Evolutionary conservation across 108 stramenopile species (phyloP).

Genomic region (Tribonema minus): DNA sequence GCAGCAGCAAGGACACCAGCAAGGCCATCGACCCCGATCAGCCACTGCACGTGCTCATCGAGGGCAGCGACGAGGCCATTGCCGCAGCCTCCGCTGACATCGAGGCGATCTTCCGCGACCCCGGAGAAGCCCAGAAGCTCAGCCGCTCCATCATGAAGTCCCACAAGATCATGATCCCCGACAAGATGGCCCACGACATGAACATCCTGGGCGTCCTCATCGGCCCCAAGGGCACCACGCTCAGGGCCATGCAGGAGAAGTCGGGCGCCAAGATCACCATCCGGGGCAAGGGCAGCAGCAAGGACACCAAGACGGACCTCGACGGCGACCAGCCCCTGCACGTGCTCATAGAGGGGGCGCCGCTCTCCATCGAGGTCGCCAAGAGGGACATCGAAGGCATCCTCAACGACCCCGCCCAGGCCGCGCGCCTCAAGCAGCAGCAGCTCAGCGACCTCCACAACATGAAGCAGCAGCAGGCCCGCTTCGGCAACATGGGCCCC

Average conservation of each 20-base stretch:
- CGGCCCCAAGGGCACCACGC: conserved; percentile 51
- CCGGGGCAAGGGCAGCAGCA: conserved; percentile 48
- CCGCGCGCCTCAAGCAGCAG: too few species aligned
- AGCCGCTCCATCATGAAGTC: too few species aligned
- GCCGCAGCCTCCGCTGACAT: conserved; percentile 40
- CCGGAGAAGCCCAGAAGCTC: too few species aligned
- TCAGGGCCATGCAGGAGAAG: conserved; percentile 54
- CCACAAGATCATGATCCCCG: too few species aligned
- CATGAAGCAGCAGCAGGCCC: too few species aligned
- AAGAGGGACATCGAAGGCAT: conserved; percentile 46
- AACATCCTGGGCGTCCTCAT: conserved; percentile 56
- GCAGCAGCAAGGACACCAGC: too few species aligned
- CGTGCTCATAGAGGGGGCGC: conserved; percentile 50
- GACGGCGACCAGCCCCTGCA: conserved; percentile 52
- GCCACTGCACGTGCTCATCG: conserved; percentile 51
- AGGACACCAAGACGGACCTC: conserved; percentile 1
- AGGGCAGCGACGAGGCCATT: conserved; percentile 49
- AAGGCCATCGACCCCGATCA: too few species aligned
- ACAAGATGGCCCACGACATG: too few species aligned
- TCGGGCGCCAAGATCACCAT: conserved; percentile 56
- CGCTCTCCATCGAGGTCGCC: conserved; percentile 38
- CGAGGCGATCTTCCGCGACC: conserved; percentile 50
- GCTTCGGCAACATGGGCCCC: too few species aligned
- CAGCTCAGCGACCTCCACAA: too few species aligned
- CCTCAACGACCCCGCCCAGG: conserved; percentile 52